A percentile compares a stretch with the other conserved stretches of the same genome.
These are phyloP conservation scores for Daldinia loculata DNA, from an alignment of 495 filamentous ascomycete species.

Conservation along the genomic window DNA sequence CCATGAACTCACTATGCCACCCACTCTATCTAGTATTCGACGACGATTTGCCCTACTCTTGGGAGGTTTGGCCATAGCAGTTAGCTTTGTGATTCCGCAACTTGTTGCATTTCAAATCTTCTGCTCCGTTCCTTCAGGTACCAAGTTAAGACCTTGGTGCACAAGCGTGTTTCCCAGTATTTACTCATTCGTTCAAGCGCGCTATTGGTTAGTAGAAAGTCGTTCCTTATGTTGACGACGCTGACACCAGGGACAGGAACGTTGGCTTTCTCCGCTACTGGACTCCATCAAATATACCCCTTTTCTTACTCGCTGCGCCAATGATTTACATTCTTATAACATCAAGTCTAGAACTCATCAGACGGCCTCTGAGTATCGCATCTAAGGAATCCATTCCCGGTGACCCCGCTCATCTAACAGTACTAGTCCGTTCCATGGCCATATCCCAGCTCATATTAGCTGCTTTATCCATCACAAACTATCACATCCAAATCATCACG, in stretches of 20 bases:
- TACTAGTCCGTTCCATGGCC: constrained; percentile 65
- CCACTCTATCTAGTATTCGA: constrained; percentile 48
- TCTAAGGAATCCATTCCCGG: constrained; percentile 18
- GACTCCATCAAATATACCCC: constrained; percentile 83
- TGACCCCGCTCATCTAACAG: constrained; percentile 15
- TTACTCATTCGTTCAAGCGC: constrained; percentile 85
- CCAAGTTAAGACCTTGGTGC: constrained; percentile 75
- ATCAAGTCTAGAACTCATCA: constrained; percentile 65
- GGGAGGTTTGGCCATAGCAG: constrained; percentile 71
- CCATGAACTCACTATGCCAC: constrained; percentile 60
- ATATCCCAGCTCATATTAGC: constrained; percentile 77
- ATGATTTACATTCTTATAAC: constrained; percentile 73
- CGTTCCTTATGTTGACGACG: constrained; percentile 2
- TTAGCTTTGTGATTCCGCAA: constrained; percentile 77
- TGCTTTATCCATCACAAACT: constrained; percentile 73
- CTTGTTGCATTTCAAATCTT: constrained; percentile 75
- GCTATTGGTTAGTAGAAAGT: constrained; percentile 75
- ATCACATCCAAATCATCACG: constrained; percentile 94
- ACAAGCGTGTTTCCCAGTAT: constrained; percentile 75
- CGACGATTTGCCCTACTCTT: constrained; percentile 64
- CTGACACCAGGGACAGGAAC: constrained; percentile 64
- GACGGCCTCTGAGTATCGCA: constrained; percentile 13
- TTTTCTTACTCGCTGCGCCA: constrained; percentile 85
- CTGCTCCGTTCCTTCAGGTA: constrained; percentile 58
- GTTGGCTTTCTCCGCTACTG: constrained; percentile 90